Percentiles rank a stretch among this genome's conserved stretches.
Conservation (phyloP, 805 yeast genomes). For the Wickerhamomyces silvicola region DNA sequence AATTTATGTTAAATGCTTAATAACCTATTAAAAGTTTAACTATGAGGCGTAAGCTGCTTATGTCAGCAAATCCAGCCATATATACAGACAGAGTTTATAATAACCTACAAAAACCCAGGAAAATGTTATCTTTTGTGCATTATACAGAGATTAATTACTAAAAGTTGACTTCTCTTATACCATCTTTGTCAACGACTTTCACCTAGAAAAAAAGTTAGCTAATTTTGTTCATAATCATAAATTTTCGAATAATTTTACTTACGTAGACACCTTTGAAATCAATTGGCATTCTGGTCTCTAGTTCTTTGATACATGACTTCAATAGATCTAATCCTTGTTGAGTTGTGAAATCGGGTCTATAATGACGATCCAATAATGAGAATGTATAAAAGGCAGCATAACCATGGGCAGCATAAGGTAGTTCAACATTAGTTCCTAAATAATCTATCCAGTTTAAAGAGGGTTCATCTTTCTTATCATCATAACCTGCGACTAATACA, state of each 20-base stretch:
- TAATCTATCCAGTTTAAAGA: constrained; percentile 86
- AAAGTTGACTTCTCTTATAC: constrained; percentile 44
- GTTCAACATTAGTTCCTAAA: constrained; percentile 81
- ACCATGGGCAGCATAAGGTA: constrained; percentile 98
- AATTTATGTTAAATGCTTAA: no score
- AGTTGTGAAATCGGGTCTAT: constrained; percentile 63
- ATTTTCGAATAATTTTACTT: constrained; percentile 6
- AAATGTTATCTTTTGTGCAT: no score
- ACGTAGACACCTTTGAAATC: constrained; percentile 83
- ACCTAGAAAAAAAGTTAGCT: constrained; percentile 28
- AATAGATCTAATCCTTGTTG: constrained; percentile 78
- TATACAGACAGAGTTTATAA: no score
- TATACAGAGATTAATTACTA: no score
- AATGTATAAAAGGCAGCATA: constrained; percentile 95
- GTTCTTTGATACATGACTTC: constrained; percentile 68
- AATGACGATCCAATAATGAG: constrained; percentile 86
- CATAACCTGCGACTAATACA: constrained; percentile 82
- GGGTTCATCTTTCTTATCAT: constrained; percentile 51
- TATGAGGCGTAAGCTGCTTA: no score
- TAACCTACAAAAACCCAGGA: no score
- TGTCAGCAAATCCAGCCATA: no score
- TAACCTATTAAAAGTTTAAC: no score
- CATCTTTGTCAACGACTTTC: constrained; percentile 60
- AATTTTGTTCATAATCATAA: background rate
- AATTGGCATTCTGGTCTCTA: constrained; percentile 80